Base-by-base conservation (phyloP, 495 filamentous ascomycete species). In the Melanomma pulvis-pyrius region DNA sequence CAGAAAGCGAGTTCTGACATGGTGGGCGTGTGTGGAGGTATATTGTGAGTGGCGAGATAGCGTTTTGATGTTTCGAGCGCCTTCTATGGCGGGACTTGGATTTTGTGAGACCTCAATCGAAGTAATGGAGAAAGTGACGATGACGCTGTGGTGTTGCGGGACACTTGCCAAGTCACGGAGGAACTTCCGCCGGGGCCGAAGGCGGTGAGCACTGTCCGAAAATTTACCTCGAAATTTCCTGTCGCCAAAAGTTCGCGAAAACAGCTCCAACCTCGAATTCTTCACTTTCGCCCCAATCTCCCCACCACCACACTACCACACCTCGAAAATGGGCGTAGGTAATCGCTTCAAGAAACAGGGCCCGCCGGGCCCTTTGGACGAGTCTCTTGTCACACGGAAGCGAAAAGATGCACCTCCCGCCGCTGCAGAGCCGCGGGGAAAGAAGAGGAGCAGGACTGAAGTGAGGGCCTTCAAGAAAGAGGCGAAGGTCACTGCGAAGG, bases 331-430 rank as follows among this genome's bases (percentile, higher is more conserved):
- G 93, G 93, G 93, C 79, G 81, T 84, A 62, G 90, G 92, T 67
- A 90, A 92, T 72, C 92, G 94, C 67, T 93, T 97, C 88, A 88
- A 90, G 75, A 97, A 98, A 79, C 94, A 98, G 82, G 96, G 92
- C 36, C 84, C 90, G 65, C 96, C 96, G 30, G 83, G 87, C 62
- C 83, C 87, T 29, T 84, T 97, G 62, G 89, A 93, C 70, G 92
- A 96, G 76, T 87, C 85, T 26, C 89, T 90, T 65, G 83, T 87
- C 32, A 86, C 86, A 55, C 91, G 83, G 73, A 88, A 96, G 82
- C 82, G 91, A 74, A 96, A 96, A 78, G 85, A 74, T 53, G 70
- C 72, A 32, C 73, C 73, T 26, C 64, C 75, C 51, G 68, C 63
- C 6, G 36, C 68, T 34, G 63, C 74, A 39, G 49, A 71, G 21